Percentiles rank a stretch among this genome's conserved stretches.
Conservation (phyloP, 2,329 filamentous ascomycete species). For the Nannizzia gypsea region DNA sequence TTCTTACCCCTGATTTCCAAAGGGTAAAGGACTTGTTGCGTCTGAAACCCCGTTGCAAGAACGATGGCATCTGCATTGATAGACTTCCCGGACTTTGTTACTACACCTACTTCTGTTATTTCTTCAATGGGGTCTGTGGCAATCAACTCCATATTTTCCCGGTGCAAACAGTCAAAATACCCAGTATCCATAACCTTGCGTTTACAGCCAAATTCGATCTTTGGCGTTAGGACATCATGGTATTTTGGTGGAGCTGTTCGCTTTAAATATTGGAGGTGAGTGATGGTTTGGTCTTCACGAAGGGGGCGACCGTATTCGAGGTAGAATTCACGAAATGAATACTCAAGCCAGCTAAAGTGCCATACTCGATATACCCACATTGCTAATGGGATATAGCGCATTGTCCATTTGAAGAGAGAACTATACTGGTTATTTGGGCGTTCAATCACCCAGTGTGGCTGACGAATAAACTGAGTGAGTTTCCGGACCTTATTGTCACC, state of each 20-base stretch:
- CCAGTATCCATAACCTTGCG: constrained; percentile 38
- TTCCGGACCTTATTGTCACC: constrained; percentile 26
- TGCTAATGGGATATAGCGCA: constrained; percentile 36
- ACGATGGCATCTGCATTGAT: constrained; percentile 38
- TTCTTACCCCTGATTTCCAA: constrained; percentile 37
- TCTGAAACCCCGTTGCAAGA: constrained; percentile 41
- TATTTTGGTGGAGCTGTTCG: constrained; percentile 34
- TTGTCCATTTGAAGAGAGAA: constrained; percentile 30
- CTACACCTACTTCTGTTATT: constrained; percentile 30
- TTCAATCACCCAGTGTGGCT: constrained; percentile 40
- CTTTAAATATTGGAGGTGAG: constrained; percentile 35
- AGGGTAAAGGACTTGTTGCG: constrained; percentile 36
- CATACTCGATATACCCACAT: constrained; percentile 36
- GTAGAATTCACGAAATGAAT: constrained; percentile 34
- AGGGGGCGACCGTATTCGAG: constrained; percentile 28
- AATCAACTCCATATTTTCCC: constrained; percentile 33
- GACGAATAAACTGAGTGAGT: constrained; percentile 40
- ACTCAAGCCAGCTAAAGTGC: constrained; percentile 35
- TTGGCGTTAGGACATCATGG: constrained; percentile 34
- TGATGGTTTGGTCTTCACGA: constrained; percentile 26
- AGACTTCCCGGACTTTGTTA: constrained; percentile 28
- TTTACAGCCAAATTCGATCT: constrained; percentile 39
- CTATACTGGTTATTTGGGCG: constrained; percentile 35
- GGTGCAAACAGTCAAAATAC: constrained; percentile 35
- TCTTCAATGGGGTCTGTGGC: constrained; percentile 30